Percentiles rank a stretch among this genome's conserved stretches.
phyloP scores from a whole-genome alignment of 2,329 filamentous ascomycete species.

The Samsoniella hepiali region DNA sequence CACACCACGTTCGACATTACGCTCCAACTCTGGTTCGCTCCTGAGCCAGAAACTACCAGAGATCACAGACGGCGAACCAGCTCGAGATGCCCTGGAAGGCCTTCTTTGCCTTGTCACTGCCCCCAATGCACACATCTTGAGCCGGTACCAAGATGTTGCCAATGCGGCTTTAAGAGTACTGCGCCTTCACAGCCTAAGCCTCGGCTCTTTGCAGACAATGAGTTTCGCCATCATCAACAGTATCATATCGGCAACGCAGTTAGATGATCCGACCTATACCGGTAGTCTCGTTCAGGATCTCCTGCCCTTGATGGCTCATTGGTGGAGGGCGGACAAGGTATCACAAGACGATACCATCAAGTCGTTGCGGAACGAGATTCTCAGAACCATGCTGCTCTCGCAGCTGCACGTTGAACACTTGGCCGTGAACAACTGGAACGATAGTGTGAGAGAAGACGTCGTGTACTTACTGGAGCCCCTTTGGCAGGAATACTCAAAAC shows the following conservation, averaged over 20 bases:
- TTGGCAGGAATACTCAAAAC: slow-evolving; percentile 73
- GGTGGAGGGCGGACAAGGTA: slow-evolving; percentile 72
- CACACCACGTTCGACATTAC: slow-evolving; percentile 28
- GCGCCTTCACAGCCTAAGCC: slow-evolving; percentile 52
- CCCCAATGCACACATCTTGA: slow-evolving; percentile 20
- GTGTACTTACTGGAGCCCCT: slow-evolving; percentile 67
- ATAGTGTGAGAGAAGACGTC: slow-evolving; percentile 45
- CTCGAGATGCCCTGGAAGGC: slow-evolving; percentile 53
- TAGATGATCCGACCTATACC: slow-evolving; percentile 65
- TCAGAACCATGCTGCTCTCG: slow-evolving; percentile 67
- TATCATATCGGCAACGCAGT: slow-evolving; percentile 61
- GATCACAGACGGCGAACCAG: slow-evolving; percentile 31
- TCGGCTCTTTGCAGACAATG: slow-evolving; percentile 64
- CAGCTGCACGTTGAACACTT: slow-evolving; percentile 61
- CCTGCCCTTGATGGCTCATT: slow-evolving; percentile 67
- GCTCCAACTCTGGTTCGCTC: slow-evolving; percentile 28
- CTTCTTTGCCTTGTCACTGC: slow-evolving; percentile 40
- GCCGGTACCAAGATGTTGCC: slow-evolving; percentile 55
- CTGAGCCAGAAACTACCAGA: slow-evolving; percentile 30
- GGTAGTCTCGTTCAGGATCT: slow-evolving; percentile 57
- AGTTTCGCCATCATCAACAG: slow-evolving; percentile 75
- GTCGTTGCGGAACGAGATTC: slow-evolving; percentile 70
- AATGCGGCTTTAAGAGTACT: slow-evolving; percentile 59
- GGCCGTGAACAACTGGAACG: slow-evolving; percentile 40
- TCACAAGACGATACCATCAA: slow-evolving; percentile 59